phyloP scores from a whole-genome alignment of 1,139 yeast species.

The Diutina ranongensis region DNA sequence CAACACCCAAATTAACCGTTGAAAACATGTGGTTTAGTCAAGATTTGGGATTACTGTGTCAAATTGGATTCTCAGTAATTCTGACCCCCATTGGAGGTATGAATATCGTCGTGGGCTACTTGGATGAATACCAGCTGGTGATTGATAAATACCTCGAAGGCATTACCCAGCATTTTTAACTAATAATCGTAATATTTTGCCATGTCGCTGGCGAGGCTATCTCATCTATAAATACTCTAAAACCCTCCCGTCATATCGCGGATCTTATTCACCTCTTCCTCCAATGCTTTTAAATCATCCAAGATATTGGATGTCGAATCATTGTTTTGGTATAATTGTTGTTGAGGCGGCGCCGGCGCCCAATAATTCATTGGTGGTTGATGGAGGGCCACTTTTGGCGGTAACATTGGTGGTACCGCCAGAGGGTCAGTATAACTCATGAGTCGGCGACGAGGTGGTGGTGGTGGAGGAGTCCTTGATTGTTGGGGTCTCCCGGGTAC shows the following conservation, averaged over 20 bases:
- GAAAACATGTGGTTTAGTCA: conserved; percentile 4
- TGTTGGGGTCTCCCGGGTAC: conserved; percentile 8
- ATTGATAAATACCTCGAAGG: background rate
- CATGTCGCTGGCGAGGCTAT: no score
- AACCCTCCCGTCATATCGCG: conserved; percentile 40
- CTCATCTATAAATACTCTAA: conserved; percentile 9
- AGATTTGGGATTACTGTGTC: background rate
- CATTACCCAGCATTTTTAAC: background rate
- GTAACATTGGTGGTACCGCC: background rate
- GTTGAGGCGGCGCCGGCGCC: conserved; percentile 21
- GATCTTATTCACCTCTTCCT: conserved; percentile 51
- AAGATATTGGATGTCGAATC: conserved; percentile 36
- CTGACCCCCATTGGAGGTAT: conserved; percentile 1
- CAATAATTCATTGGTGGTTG: conserved; percentile 2
- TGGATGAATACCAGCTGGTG: background rate
- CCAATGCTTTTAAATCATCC: conserved; percentile 50
- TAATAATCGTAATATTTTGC: no score
- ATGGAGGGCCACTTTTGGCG: conserved; percentile 11
- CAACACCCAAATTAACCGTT: background rate
- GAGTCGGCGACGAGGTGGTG: conserved; percentile 27
- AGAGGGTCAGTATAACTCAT: background rate
- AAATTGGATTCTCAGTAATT: background rate
- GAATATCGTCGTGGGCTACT: background rate
- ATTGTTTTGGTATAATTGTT: conserved; percentile 13
- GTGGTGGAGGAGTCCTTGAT: conserved; percentile 31